Conservation (phyloP, 2,329 filamentous ascomycete species). For the Claviceps sp. region DNA sequence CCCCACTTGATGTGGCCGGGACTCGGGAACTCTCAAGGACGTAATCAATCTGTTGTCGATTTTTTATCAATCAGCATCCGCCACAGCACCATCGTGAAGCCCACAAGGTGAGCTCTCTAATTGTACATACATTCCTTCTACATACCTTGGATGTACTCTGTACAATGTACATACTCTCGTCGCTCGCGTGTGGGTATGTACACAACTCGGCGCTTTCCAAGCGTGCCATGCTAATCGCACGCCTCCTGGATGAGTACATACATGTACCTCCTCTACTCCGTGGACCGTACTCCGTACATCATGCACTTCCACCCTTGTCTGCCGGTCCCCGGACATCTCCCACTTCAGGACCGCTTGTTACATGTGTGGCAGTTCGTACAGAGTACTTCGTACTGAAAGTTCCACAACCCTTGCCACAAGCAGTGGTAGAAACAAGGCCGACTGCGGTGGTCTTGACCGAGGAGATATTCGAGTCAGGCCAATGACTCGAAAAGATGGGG, state of each 20-base stretch:
- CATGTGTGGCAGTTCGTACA: neutral
- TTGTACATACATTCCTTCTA: too few relatives aligned
- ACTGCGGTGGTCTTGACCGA: neutral
- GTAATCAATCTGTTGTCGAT: neutral
- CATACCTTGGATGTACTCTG: too few relatives aligned
- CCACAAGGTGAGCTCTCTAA: neutral
- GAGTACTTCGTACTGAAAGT: neutral
- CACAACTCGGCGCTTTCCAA: neutral
- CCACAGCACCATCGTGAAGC: neutral
- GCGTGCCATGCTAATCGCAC: neutral
- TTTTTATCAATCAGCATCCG: constrained; percentile 2
- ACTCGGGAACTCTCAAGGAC: neutral
- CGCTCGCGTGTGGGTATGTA: neutral
- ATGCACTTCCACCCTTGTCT: neutral
- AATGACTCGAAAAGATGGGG: neutral
- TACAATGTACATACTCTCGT: neutral
- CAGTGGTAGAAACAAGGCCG: neutral
- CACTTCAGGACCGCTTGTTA: neutral
- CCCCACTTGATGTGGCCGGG: neutral
- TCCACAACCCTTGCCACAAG: neutral
- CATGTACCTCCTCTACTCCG: too few relatives aligned
- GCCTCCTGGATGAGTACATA: neutral
- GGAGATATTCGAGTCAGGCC: neutral
- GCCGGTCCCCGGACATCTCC: neutral
- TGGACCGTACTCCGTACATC: neutral